Percentiles rank a stretch among this genome's conserved stretches.
These are phyloP conservation scores for Talaromyces wortmannii DNA, from an alignment of 495 filamentous ascomycete genomes.

Conservation along the genomic window DNA sequence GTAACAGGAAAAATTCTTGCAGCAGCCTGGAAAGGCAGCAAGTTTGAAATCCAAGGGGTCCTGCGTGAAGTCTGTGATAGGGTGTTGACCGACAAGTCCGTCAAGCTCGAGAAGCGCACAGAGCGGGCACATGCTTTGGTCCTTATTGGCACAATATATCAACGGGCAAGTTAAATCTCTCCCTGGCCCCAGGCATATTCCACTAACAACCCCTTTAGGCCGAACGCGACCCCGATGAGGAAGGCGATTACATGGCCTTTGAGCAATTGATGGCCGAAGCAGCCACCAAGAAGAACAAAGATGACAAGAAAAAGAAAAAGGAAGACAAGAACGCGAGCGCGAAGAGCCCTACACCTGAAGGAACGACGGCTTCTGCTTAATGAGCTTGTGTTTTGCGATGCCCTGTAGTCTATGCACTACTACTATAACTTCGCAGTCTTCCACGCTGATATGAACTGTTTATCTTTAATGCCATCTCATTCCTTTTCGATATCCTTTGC, in stretches of 20 bases:
- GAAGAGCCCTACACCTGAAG: neutral
- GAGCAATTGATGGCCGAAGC: slow-evolving; percentile 97
- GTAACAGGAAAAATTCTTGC: slow-evolving; percentile 99
- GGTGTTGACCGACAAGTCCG: slow-evolving; percentile 69
- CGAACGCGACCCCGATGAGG: slow-evolving; percentile 85
- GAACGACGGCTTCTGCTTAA: neutral
- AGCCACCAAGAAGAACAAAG: slow-evolving; percentile 79
- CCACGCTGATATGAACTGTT: slow-evolving; percentile 2
- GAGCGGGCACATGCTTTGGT: slow-evolving; percentile 87
- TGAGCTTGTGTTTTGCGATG: neutral
- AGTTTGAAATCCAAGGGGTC: slow-evolving; percentile 97
- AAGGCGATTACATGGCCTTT: slow-evolving; percentile 98
- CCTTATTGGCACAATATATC: slow-evolving; percentile 79
- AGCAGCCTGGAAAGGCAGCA: slow-evolving; percentile 93
- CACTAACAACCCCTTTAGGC: slow-evolving; percentile 47
- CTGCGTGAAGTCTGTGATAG: slow-evolving; percentile 80
- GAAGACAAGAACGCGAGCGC: slow-evolving; percentile 39
- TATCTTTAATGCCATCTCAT: neutral
- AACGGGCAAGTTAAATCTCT: slow-evolving; percentile 54
- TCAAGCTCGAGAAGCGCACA: slow-evolving; percentile 74
- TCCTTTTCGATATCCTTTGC: slow-evolving; percentile 1
- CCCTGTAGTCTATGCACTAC: no score
- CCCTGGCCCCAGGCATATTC: no score
- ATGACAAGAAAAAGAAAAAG: slow-evolving; percentile 73
- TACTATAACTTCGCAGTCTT: no score